phyloP scores from a whole-genome alignment of 2,329 filamentous ascomycete species.

The Cordyceps fumosorosea region DNA sequence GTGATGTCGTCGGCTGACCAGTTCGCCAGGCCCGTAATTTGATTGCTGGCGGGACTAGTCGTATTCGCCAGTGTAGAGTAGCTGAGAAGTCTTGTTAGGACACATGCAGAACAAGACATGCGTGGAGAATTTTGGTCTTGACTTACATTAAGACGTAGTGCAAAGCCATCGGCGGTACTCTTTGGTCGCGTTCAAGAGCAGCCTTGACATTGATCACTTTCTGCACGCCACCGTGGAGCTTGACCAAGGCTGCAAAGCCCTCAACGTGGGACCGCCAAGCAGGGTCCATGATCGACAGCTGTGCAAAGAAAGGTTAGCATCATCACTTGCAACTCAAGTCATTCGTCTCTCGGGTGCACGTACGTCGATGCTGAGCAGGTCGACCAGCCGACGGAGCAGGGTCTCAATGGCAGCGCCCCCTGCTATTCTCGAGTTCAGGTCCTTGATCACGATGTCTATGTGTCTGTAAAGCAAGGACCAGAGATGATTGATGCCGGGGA shows the following conservation, averaged over 20 bases:
- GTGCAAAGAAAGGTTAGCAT: not conserved
- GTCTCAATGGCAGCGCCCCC: not conserved
- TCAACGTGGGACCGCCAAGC: constrained; percentile 7
- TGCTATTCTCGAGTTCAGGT: constrained; percentile 9
- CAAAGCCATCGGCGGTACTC: not conserved
- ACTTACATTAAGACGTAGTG: constrained; percentile 10
- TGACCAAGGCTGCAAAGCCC: constrained; percentile 7
- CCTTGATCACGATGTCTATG: constrained; percentile 4
- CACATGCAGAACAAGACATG: not conserved
- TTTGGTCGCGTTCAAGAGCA: not conserved
- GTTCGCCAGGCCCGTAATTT: constrained; percentile 3
- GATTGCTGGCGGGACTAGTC: constrained; percentile 3
- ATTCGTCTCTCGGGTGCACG: not conserved
- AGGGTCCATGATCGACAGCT: constrained; percentile 9
- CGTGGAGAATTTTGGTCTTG: no score
- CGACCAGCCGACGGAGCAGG: not conserved
- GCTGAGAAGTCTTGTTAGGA: not conserved
- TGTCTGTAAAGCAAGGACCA: constrained; percentile 8
- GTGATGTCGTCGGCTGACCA: constrained; percentile 6
- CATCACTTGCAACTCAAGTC: not conserved
- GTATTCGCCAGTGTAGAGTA: constrained; percentile 9
- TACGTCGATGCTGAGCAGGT: constrained; percentile 8
- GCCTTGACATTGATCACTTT: not conserved
- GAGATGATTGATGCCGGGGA: constrained; percentile 5
- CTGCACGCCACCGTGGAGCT: constrained; percentile 9